phyloP scores from a whole-genome alignment of 768 basidiomycete species.

The Naganishia onofrii region DNA sequence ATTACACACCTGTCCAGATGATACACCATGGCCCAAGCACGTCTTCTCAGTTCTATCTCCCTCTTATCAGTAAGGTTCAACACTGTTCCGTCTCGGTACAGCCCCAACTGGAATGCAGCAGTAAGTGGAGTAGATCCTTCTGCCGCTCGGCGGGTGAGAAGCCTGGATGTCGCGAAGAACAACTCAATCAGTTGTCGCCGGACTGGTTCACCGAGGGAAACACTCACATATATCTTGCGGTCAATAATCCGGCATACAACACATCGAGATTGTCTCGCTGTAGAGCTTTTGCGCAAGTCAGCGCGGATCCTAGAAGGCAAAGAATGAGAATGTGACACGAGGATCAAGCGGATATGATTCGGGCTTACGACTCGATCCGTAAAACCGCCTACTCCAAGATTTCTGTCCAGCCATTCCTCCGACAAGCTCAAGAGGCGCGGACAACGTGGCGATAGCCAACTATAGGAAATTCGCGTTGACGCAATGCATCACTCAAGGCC shows the following conservation, averaged over 20 bases:
- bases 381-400: constrained; percentile 51
- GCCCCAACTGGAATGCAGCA: constrained; percentile 52
- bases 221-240: constrained; percentile 53
- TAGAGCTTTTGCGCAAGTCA: constrained; percentile 52
- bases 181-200: not conserved
- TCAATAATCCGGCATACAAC: constrained; percentile 51
- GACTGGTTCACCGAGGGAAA: too few relatives aligned
- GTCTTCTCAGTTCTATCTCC: constrained; percentile 51
- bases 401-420: constrained; percentile 44
- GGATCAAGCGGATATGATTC: not conserved
- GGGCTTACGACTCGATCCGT: constrained; percentile 41
- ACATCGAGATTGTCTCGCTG: constrained; percentile 53
- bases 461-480: constrained; percentile 21
- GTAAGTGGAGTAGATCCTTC: constrained; percentile 53
- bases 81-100: constrained; percentile 52
- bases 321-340: not conserved
- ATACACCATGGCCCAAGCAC: constrained; percentile 52
- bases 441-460: constrained; percentile 52
- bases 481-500: not conserved
- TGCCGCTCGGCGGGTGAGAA: constrained; percentile 51
- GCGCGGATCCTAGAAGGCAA: constrained; percentile 39
- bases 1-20: constrained; percentile 48
- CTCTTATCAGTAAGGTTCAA: constrained; percentile 50
- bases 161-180: constrained; percentile 34
- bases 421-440: constrained; percentile 48